Conservation (phyloP, 2,329 filamentous ascomycete genomes). For the Hypomyces perniciosus region DNA sequence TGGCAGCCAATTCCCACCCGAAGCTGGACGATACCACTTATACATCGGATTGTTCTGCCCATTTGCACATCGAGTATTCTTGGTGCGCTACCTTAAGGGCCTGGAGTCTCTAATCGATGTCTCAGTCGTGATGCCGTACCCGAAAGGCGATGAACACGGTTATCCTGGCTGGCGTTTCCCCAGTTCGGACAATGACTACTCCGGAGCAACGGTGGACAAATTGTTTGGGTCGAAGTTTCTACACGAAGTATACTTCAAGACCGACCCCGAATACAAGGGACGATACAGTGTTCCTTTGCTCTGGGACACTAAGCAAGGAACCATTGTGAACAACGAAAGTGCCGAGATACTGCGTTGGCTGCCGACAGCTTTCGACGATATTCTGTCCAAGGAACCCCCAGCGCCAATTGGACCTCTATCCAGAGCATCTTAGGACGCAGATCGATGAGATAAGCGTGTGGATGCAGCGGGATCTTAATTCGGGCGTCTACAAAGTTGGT, state of each 20-base stretch:
- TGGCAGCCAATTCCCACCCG: conserved; percentile 43
- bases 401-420: conserved; percentile 51
- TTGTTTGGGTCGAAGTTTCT: conserved; percentile 61
- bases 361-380: conserved; percentile 64
- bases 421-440: conserved; percentile 40
- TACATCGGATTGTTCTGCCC: conserved; percentile 57
- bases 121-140: conserved; percentile 58
- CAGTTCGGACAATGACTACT: conserved; percentile 44
- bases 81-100: conserved; percentile 66
- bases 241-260: conserved; percentile 63
- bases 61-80: conserved; percentile 65
- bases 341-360: conserved; percentile 81
- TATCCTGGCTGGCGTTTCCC: conserved; percentile 61
- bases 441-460: conserved; percentile 63
- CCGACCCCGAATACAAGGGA: conserved; percentile 60
- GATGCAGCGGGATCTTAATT: conserved; percentile 52
- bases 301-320: conserved; percentile 60
- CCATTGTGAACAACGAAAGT: conserved; percentile 76
- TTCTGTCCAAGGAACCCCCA: conserved; percentile 35
- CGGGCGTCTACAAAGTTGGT: conserved; percentile 49
- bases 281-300: conserved; percentile 70
- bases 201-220: conserved; percentile 54
- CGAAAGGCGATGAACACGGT: conserved; percentile 57
- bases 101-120: conserved; percentile 63
- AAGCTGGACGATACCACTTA: conserved; percentile 53